Base-by-base conservation (phyloP, 441 rosid genomes). In the Arabidopsis hybrid region DNA sequence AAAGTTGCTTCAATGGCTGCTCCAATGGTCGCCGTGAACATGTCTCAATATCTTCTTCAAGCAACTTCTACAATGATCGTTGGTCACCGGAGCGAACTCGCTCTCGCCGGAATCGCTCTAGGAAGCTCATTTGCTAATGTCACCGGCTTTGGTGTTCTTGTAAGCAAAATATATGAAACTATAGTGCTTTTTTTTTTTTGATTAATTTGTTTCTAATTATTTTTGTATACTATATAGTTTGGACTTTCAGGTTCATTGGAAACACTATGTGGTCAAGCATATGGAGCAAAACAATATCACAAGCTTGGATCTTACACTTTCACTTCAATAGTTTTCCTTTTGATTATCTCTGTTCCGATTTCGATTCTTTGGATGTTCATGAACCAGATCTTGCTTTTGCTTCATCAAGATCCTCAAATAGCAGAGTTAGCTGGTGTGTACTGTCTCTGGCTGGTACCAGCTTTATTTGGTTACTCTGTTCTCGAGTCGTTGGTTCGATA, bases 181-280 rank as follows among this genome's bases (percentile, higher is more conserved):
- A 21, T 35, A n/a, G 4, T 16, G 9, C 11, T 1, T 21, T 52
- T 29, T 1, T 53, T n/a, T 8, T 14, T 18, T 3, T 21, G 1
- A 12, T 13, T 0, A 3, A 1, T 31, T 12, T 31, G 10, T 31
- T 31, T 1, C 18, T 32, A 55, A 55, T 31, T 16, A 12, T 3
- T 6, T 12, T 39, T 39, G 66, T 42, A 42, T 21, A 26, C 7
- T 10, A 60, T 6, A 49, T 78, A 89, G 91, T 78, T 83, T 43
- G 90, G 91, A 40, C 83, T 89, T 75, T 83, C 86, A 1, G 84
- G 91, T 11, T 89, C 84, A 36, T 50, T 89, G 46, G 94, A 89
- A 80, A 87, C 94, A 43, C 72, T 86, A 32, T 87, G 89, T 26
- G 90, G 94, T 1, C 94, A 87, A 83, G 88, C 95, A 5, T 87